Percentiles rank a stretch among this genome's conserved stretches.
Conservation (phyloP, 768 basidiomycete species). For the Mycena venus region DNA sequence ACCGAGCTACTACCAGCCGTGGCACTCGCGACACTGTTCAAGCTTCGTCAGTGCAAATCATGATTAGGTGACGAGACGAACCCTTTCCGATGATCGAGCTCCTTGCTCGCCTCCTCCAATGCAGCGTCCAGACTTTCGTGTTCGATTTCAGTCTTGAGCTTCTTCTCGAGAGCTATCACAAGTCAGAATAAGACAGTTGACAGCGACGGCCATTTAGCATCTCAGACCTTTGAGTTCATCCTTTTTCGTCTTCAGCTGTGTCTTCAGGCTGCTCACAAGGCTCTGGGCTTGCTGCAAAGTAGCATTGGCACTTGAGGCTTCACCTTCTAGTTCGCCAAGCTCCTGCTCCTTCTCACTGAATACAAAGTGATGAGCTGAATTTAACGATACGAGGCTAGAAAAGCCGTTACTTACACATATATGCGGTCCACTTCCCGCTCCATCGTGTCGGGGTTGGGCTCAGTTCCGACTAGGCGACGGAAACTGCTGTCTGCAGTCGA, state of each 20-base stretch:
- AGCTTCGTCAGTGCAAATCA: background rate
- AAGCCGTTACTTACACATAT: conserved; percentile 59
- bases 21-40: conserved; percentile 43
- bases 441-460: conserved; percentile 73
- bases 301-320: conserved; percentile 63
- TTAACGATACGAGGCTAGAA: background rate
- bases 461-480: conserved; percentile 72
- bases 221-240: conserved; percentile 73
- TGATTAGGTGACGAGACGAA: conserved; percentile 40
- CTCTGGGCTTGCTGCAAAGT: conserved; percentile 75
- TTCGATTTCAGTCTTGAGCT: conserved; percentile 54
- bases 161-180: conserved; percentile 62
- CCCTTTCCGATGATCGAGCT: conserved; percentile 61
- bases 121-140: conserved; percentile 62
- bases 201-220: background rate
- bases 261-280: conserved; percentile 69
- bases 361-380: background rate
- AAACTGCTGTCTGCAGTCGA: conserved; percentile 72
- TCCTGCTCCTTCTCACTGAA: conserved; percentile 79
- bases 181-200: background rate
- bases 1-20: conserved; percentile 50
- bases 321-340: conserved; percentile 59
- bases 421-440: conserved; percentile 78
- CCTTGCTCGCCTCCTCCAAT: conserved; percentile 58
- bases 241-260: conserved; percentile 71